Percentiles rank a stretch among this genome's conserved stretches.
These are phyloP conservation scores for Hanseniaspora occidentalis DNA, from an alignment of 805 yeast genomes.

Conservation along the genomic window DNA sequence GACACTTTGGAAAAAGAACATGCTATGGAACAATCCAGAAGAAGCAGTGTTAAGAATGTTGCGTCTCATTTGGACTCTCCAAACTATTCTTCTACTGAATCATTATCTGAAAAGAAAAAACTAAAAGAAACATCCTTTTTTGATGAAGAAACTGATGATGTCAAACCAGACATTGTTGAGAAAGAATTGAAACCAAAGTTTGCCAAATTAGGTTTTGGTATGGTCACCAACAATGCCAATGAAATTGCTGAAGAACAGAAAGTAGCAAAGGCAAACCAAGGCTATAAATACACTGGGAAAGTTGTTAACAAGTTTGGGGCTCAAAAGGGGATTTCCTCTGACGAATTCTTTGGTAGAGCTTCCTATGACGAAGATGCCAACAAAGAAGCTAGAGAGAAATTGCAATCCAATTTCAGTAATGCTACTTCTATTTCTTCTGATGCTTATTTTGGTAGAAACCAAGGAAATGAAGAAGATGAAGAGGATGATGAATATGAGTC, in stretches of 20 bases:
- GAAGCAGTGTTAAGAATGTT: constrained; percentile 26
- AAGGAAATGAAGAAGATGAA: constrained; percentile 32
- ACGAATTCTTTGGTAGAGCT: constrained; percentile 86
- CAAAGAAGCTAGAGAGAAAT: constrained; percentile 68
- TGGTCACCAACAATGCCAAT: constrained; percentile 55
- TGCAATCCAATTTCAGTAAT: constrained; percentile 61
- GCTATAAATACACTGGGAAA: constrained; percentile 59
- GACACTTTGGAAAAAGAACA: constrained; percentile 70
- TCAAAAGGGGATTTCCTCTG: constrained; percentile 93
- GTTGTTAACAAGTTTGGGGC: constrained; percentile 68
- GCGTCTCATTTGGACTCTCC: constrained; percentile 10
- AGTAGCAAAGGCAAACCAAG: constrained; percentile 32
- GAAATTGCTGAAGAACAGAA: constrained; percentile 30
- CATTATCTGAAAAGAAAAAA: constrained; percentile 6
- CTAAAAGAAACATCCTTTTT: constrained; percentile 8
- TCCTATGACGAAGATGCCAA: constrained; percentile 66
- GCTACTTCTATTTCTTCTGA: constrained; percentile 88
- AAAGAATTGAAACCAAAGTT: constrained; percentile 35
- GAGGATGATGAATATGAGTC: constrained; percentile 10
- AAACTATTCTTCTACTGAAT: neutral
- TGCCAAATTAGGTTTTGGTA: constrained; percentile 84
- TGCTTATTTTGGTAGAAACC: constrained; percentile 83
- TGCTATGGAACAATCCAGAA: constrained; percentile 64
- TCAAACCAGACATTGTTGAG: constrained; percentile 37
- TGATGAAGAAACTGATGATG: constrained; percentile 13